Base-by-base conservation (phyloP, 1,284 basidiomycete genomes). In the Trichosporon coremiiforme region DNA sequence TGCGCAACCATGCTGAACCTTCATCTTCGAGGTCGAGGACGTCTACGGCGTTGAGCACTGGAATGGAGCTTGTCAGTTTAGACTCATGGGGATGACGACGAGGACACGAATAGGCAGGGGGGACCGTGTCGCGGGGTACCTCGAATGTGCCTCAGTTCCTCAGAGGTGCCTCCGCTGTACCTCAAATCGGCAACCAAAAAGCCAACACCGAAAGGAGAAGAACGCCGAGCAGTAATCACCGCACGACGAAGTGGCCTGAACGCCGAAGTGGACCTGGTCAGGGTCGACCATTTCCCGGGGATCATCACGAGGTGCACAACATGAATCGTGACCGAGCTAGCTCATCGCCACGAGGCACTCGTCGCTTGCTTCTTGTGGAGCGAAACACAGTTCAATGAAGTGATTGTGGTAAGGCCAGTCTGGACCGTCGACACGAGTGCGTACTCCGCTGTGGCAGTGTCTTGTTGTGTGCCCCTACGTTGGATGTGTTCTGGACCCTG, bases 41-140 rank as follows among this genome's bases (percentile, higher is more conserved):
- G n/a, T 79, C 78, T 33, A 74, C 74, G 0, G 78, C 78, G 62
- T 82, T 82, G n/a, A 73, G 72, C 75, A 78, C 78, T 81, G 67
- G 60, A 29, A 25, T 68, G 12, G 41, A 33, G 45, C 5, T 60
- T 60, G 25, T 60, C 55, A 31, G 55, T 60, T 29, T 31, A 33
- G 25, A 10, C 55, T 29, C 55, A 20, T 31, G 31, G 55, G 25
- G 31, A 60, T 60, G 55, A 60, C 55, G 55, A 60, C 55, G 55
- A 60, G 29, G 29, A 29, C 25, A 20, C 50, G 50, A 25, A 53
- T 25, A 53, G 50, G 50, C 7, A 22, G 22, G 17, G 9, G 50
- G 9, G 50, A 25, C 20, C 9, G 50, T 20, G 50, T 53, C 22
- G 50, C 50, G 50, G 50, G 50, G 50, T 53, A 20, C n/a, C 50